Evolutionary conservation across 2,329 filamentous ascomycete species (phyloP), one percentile per base, ranked within the genome.

Genomic region (Fusarium sp.): DNA sequence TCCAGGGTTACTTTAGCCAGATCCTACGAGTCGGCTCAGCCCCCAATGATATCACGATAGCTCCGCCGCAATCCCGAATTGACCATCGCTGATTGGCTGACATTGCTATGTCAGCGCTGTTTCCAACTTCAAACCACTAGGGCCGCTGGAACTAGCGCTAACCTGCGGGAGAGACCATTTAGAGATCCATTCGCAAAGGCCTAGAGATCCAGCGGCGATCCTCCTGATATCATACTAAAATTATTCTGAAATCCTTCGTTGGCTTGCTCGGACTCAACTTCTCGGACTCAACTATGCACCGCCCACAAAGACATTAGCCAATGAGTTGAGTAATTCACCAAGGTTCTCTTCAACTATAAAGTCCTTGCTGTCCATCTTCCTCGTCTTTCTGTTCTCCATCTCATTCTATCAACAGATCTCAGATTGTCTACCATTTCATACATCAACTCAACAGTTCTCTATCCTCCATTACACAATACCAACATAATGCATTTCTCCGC

Each of bases 221-320:
- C 34, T 0, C 0, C 1, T n/a, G 34, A 38, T 38, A 38, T 38
- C 1, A 38, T 38, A 38, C 0, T 0, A n/a, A 38, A 0, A n/a
- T 38, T 38, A 12, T 38, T 38, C 6, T 12, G 3, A 38, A 38
- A 38, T 38, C 34, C 34, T 38, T 38, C 32, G 16, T 18, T 18
- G 2, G 8, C 4, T 16, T 16, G 1, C 30, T 34, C 4, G 15
- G 32, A 34, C 32, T 6, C 30, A 8, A 15, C 7, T 10, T 16
- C 8, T 32, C 30, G 15, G 30, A 32, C 30, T 9, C 15, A 34
- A 6, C 2, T 4, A 38, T 38, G 18, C 34, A 38, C 34, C 6
- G 18, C 16, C 34, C 4, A 38, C 16, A n/a, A 3, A 4, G 5
- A 38, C 32, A 34, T 2, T 4, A 4, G 8, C 5, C 2, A 1